A percentile compares a stretch with the other conserved stretches of the same genome.
These are phyloP conservation scores for Lachancea quebecensis DNA, from an alignment of 805 yeast species.

Conservation along the genomic window DNA sequence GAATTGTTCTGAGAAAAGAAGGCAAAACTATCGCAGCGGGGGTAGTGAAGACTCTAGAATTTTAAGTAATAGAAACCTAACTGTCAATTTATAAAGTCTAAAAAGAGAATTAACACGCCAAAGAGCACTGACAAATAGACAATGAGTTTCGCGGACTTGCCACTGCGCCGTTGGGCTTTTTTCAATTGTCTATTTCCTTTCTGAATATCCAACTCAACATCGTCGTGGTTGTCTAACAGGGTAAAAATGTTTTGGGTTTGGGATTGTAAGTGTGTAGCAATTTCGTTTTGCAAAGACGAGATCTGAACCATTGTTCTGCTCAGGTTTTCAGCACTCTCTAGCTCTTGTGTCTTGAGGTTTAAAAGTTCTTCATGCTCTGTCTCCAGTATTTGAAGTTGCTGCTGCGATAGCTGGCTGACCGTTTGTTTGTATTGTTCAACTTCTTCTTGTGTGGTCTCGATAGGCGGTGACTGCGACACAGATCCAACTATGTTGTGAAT, in stretches of 20 bases:
- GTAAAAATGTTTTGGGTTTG: slow-evolving; percentile 66
- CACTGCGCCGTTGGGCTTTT: slow-evolving; percentile 61
- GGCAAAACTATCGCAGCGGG: slow-evolving; percentile 98
- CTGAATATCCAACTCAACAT: slow-evolving; percentile 54
- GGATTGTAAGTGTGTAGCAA: slow-evolving; percentile 60
- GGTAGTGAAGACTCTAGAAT: slow-evolving; percentile 23
- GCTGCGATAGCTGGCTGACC: slow-evolving; percentile 34
- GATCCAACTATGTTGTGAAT: slow-evolving; percentile 26
- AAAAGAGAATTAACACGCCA: slow-evolving; percentile 48
- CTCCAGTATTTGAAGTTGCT: slow-evolving; percentile 52
- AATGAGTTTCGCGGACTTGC: slow-evolving; percentile 51
- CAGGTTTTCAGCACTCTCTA: slow-evolving; percentile 52
- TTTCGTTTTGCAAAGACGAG: slow-evolving; percentile 64
- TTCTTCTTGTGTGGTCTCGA: slow-evolving; percentile 27
- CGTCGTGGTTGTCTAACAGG: slow-evolving; percentile 60
- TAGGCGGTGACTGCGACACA: slow-evolving; percentile 25
- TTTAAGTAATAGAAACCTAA: not conserved
- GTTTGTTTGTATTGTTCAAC: slow-evolving; percentile 34
- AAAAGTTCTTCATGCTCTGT: slow-evolving; percentile 52
- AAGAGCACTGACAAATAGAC: slow-evolving; percentile 48
- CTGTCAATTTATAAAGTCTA: slow-evolving; percentile 41
- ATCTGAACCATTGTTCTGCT: slow-evolving; percentile 65
- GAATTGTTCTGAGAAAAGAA: slow-evolving; percentile 96
- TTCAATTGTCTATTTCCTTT: slow-evolving; percentile 66
- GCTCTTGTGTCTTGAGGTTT: slow-evolving; percentile 50